These are phyloP conservation scores for Microcos paniculata DNA, from an alignment of 345 rosid species.

Conservation along the genomic window DNA sequence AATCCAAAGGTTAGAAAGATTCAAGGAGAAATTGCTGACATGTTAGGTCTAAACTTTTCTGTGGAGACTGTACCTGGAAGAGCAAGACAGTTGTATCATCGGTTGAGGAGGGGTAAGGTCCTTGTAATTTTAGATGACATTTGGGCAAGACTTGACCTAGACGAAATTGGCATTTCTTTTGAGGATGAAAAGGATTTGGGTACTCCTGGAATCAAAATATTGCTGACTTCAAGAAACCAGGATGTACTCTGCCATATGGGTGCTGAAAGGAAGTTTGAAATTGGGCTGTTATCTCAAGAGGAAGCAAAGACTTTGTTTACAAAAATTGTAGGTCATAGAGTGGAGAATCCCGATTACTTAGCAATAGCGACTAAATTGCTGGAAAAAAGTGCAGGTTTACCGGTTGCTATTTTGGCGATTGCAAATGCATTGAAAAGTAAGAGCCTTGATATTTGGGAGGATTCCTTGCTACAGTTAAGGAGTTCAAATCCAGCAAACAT, in stretches of 20 bases:
- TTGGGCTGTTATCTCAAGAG: background rate
- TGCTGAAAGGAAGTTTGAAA: background rate
- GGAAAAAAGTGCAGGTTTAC: conserved; percentile 20
- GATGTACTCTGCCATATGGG: conserved; percentile 1
- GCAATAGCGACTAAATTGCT: background rate
- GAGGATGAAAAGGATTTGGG: background rate
- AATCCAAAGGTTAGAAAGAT: background rate
- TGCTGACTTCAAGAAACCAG: background rate
- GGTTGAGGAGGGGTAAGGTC: conserved; percentile 15
- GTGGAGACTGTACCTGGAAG: background rate
- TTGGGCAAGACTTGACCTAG: conserved; percentile 7
- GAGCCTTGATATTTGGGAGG: background rate
- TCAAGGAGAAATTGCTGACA: background rate
- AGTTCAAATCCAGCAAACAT: background rate
- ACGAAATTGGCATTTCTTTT: conserved; percentile 9
- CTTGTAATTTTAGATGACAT: conserved; percentile 26
- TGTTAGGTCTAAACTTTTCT: background rate
- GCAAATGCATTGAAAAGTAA: conserved; percentile 14
- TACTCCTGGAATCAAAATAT: background rate
- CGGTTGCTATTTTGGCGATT: conserved; percentile 12
- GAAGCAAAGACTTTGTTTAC: conserved; percentile 19
- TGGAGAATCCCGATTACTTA: background rate
- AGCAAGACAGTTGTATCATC: background rate
- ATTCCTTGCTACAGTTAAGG: background rate
- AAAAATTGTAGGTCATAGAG: background rate